Evolutionary conservation across 805 yeast genomes (phyloP).

Genomic region (Yarrowia sp.): DNA sequence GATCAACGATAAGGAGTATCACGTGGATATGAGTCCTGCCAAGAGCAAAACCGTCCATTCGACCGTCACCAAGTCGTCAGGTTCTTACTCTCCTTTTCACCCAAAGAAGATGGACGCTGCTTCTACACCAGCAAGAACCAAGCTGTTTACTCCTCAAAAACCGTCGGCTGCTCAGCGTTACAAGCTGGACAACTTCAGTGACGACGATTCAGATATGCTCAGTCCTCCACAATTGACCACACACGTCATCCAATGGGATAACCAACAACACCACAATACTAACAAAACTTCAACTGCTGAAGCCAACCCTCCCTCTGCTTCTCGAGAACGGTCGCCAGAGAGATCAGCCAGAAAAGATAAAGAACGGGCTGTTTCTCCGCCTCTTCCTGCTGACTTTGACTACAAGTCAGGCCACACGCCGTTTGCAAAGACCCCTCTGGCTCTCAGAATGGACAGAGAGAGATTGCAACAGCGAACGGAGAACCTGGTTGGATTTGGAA

Average conservation of each 20-base stretch:
- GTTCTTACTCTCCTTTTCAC: slow-evolving; percentile 16
- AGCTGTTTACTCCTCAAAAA: background rate
- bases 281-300: slow-evolving; percentile 26
- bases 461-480: slow-evolving; percentile 21
- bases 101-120: slow-evolving; percentile 26
- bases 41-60: background rate
- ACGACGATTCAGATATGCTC: slow-evolving; percentile 41
- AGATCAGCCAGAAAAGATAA: slow-evolving; percentile 4
- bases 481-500: slow-evolving; percentile 10
- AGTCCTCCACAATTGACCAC: slow-evolving; percentile 41
- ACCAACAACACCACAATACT: slow-evolving; percentile 43
- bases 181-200: slow-evolving; percentile 13
- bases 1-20: slow-evolving; percentile 33
- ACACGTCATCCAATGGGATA: slow-evolving; percentile 39
- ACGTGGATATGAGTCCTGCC: slow-evolving; percentile 26
- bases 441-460: slow-evolving; percentile 25
- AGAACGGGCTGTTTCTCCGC: slow-evolving; percentile 9
- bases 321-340: slow-evolving; percentile 15
- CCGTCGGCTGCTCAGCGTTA: background rate
- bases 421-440: slow-evolving; percentile 27
- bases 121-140: slow-evolving; percentile 20
- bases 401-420: slow-evolving; percentile 29
- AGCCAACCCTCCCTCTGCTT: slow-evolving; percentile 26
- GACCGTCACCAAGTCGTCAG: background rate
- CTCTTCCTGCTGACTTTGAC: slow-evolving; percentile 10